These are phyloP conservation scores for Peronospora farinosa DNA, from an alignment of 352 stramenopile genomes.

Conservation along the genomic window DNA sequence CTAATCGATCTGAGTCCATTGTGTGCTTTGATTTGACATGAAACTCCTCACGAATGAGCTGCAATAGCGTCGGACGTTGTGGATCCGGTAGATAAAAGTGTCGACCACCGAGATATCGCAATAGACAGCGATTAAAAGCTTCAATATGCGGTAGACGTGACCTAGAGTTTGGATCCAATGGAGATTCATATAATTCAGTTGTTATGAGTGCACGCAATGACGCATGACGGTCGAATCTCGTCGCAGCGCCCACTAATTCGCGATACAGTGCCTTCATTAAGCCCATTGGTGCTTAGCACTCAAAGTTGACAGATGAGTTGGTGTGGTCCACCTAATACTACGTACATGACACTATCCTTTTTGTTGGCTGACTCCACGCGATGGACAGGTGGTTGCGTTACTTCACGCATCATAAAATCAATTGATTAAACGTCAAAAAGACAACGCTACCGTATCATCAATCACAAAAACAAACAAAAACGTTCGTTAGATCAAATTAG, in stretches of 20 bases:
- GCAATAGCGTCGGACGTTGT: constrained; percentile 24
- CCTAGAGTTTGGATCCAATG: constrained; percentile 23
- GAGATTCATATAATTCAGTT: constrained; percentile 46
- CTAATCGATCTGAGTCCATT: constrained; percentile 24
- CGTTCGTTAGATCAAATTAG: too few species aligned
- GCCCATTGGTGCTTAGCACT: constrained; percentile 29
- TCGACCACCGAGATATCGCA: constrained; percentile 42
- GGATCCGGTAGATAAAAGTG: constrained; percentile 65
- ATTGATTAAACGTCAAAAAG: too few species aligned
- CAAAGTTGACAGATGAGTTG: not conserved
- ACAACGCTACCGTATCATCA: not conserved
- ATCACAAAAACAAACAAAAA: too few species aligned
- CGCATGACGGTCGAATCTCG: constrained; percentile 50
- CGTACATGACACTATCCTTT: not conserved
- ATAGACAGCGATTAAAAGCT: constrained; percentile 50
- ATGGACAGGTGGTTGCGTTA: too few species aligned
- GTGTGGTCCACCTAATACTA: constrained; percentile 7
- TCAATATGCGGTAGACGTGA: constrained; percentile 47
- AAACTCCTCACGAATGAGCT: constrained; percentile 52
- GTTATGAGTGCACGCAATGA: constrained; percentile 59
- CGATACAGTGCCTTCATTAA: constrained; percentile 56
- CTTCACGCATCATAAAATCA: too few species aligned
- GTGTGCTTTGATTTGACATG: constrained; percentile 9
- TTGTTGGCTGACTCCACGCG: too few species aligned
- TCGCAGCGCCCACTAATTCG: constrained; percentile 50